Percentiles rank a stretch among this genome's conserved stretches.
Evolutionary conservation across 208 protist genomes (phyloP).

Genomic region (Wallacemonas rigidus): DNA sequence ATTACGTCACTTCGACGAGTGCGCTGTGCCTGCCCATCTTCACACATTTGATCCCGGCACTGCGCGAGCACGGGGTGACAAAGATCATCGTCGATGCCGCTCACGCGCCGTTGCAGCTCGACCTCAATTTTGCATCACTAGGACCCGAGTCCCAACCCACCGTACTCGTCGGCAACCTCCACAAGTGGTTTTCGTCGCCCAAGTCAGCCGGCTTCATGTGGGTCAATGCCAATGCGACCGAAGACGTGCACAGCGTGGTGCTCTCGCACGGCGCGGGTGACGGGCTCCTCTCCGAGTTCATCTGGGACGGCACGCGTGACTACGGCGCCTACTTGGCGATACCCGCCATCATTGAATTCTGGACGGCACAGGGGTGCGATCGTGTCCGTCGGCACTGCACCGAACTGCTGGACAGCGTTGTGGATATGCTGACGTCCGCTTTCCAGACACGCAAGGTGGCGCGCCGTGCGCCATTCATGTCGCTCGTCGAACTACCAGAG

Average conservation of each 20-base stretch:
- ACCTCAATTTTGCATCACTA: slow-evolving; percentile 73
- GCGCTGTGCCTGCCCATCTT: slow-evolving; percentile 82
- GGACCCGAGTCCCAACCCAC: slow-evolving; percentile 54
- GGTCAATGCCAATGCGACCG: slow-evolving; percentile 43
- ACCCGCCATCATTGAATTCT: slow-evolving; percentile 80
- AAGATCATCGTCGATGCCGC: slow-evolving; percentile 92
- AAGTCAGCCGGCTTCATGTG: slow-evolving; percentile 91
- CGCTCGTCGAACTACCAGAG: slow-evolving; percentile 83
- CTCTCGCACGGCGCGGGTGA: slow-evolving; percentile 87
- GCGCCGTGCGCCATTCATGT: slow-evolving; percentile 80
- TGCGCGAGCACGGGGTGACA: slow-evolving; percentile 58
- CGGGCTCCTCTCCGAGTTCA: slow-evolving; percentile 88
- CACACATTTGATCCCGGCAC: slow-evolving; percentile 75
- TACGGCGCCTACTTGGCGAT: slow-evolving; percentile 84
- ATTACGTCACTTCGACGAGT: slow-evolving; percentile 89
- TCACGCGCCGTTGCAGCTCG: slow-evolving; percentile 79
- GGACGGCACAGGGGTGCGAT: slow-evolving; percentile 58
- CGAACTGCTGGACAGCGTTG: slow-evolving; percentile 48
- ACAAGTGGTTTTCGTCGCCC: slow-evolving; percentile 91
- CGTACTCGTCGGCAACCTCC: slow-evolving; percentile 85
- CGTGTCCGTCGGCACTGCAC: slow-evolving; percentile 64
- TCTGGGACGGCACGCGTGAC: slow-evolving; percentile 90
- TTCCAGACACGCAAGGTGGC: slow-evolving; percentile 72
- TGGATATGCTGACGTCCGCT: slow-evolving; percentile 64
- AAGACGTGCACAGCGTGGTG: slow-evolving; percentile 69